phyloP scores from a whole-genome alignment of 1,284 basidiomycete genomes.

The Heterobasidion irregulare region DNA sequence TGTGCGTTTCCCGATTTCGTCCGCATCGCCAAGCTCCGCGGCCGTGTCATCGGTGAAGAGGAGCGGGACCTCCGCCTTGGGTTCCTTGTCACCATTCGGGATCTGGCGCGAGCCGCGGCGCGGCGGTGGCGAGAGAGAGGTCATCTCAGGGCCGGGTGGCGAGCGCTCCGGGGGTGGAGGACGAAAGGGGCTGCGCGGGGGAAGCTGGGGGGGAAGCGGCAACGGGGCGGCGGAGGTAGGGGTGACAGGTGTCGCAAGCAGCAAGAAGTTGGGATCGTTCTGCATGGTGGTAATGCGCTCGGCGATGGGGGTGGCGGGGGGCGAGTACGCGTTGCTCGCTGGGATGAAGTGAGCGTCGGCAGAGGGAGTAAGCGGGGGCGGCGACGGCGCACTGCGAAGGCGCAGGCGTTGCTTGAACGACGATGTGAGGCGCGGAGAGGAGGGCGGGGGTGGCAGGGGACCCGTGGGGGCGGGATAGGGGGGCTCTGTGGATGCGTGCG shows the following conservation, averaged over 20 bases:
- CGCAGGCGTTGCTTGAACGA: conserved; percentile 23
- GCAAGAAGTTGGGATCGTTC: conserved; percentile 52
- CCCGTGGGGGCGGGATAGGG: too few relatives aligned
- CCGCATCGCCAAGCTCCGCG: too few relatives aligned
- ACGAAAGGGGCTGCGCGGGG: conserved; percentile 10
- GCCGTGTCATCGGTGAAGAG: too few relatives aligned
- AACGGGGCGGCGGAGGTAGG: background rate
- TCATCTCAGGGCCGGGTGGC: conserved; percentile 31
- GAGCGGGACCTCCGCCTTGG: background rate
- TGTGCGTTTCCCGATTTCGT: too few relatives aligned
- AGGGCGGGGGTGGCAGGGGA: background rate
- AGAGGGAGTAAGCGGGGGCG: conserved; percentile 11
- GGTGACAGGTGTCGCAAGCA: conserved; percentile 21
- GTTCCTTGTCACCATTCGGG: background rate
- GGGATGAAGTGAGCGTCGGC: conserved; percentile 4
- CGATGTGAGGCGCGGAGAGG: conserved; percentile 29
- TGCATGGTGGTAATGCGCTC: conserved; percentile 48
- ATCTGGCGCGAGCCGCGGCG: conserved; percentile 34
- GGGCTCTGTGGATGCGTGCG: too few relatives aligned
- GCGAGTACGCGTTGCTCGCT: conserved; percentile 12
- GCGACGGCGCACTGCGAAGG: conserved; percentile 48
- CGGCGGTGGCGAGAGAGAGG: conserved; percentile 53
- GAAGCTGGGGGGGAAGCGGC: conserved; percentile 17
- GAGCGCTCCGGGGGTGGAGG: conserved; percentile 26
- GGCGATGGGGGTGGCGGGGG: conserved; percentile 36